A percentile compares a stretch with the other conserved stretches of the same genome.
phyloP scores from a whole-genome alignment of 768 basidiomycete genomes.

The Tephrocybe sp. region DNA sequence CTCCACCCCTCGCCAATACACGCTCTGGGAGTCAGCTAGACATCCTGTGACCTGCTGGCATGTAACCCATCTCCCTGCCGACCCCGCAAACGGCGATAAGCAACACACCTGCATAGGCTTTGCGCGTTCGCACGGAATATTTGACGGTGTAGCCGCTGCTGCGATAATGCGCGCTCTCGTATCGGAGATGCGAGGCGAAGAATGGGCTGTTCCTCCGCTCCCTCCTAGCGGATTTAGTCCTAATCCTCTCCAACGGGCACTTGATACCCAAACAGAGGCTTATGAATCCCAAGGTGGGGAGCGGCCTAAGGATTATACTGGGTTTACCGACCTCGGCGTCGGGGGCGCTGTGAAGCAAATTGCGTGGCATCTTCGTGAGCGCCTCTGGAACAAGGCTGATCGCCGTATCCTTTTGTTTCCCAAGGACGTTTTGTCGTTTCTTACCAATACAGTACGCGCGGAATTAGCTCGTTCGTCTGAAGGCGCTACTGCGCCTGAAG shows the following conservation, averaged over 20 bases:
- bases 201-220: slow-evolving; percentile 34
- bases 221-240: slow-evolving; percentile 28
- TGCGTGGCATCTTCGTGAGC: slow-evolving; percentile 33
- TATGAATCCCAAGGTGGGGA: neutral
- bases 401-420: slow-evolving; percentile 32
- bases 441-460: slow-evolving; percentile 28
- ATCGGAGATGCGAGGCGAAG: slow-evolving; percentile 33
- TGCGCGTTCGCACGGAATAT: slow-evolving; percentile 37
- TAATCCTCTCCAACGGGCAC: slow-evolving; percentile 31
- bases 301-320: slow-evolving; percentile 12
- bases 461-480: slow-evolving; percentile 19
- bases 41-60: slow-evolving; percentile 44
- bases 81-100: slow-evolving; percentile 19
- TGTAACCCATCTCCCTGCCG: slow-evolving; percentile 36
- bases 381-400: slow-evolving; percentile 34
- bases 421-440: slow-evolving; percentile 21
- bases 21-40: slow-evolving; percentile 28
- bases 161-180: slow-evolving; percentile 34
- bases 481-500: slow-evolving; percentile 17
- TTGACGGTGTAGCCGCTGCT: slow-evolving; percentile 39
- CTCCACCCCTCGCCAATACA: slow-evolving; percentile 34
- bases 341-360: slow-evolving; percentile 27
- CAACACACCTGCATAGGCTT: slow-evolving; percentile 40
- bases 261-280: slow-evolving; percentile 18
- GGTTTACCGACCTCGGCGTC: slow-evolving; percentile 27